phyloP scores from a whole-genome alignment of 495 filamentous ascomycete species.

The Aspergillus wentii region DNA sequence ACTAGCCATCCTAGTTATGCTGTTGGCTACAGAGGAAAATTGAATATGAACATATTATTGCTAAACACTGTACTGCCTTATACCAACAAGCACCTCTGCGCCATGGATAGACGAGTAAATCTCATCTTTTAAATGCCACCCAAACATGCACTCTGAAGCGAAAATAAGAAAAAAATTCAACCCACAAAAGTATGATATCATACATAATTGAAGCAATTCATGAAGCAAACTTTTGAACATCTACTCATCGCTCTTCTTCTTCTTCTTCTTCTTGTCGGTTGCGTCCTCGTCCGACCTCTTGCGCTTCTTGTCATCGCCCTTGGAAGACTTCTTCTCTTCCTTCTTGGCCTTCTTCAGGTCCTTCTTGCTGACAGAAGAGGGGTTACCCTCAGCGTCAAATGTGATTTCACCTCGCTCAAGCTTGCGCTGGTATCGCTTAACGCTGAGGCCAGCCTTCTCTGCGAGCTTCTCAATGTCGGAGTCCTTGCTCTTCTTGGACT shows the following conservation, averaged over 20 bases:
- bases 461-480: conserved; percentile 52
- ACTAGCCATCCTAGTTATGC: no score
- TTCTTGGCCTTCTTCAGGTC: conserved; percentile 72
- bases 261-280: conserved; percentile 49
- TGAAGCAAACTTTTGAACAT: conserved; percentile 26
- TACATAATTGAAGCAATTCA: conserved; percentile 29
- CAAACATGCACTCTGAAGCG: conserved; percentile 32
- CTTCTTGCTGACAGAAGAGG: conserved; percentile 65
- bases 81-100: conserved; percentile 29
- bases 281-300: conserved; percentile 49
- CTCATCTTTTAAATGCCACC: conserved; percentile 41
- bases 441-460: conserved; percentile 56
- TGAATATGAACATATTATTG: no score
- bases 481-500: conserved; percentile 47
- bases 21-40: no score
- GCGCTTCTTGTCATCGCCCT: conserved; percentile 51
- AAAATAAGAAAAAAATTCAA: conserved; percentile 20
- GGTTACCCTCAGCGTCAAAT: conserved; percentile 53
- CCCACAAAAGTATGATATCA: conserved; percentile 41
- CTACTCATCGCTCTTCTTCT: conserved; percentile 48
- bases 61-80: conserved; percentile 12
- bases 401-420: conserved; percentile 62
- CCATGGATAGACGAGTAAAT: conserved; percentile 28
- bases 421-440: conserved; percentile 70
- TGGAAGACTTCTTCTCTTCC: conserved; percentile 50